Evolutionary conservation across 2,329 filamentous ascomycete species (phyloP).

Genomic region (Plectosphaerella sp.): DNA sequence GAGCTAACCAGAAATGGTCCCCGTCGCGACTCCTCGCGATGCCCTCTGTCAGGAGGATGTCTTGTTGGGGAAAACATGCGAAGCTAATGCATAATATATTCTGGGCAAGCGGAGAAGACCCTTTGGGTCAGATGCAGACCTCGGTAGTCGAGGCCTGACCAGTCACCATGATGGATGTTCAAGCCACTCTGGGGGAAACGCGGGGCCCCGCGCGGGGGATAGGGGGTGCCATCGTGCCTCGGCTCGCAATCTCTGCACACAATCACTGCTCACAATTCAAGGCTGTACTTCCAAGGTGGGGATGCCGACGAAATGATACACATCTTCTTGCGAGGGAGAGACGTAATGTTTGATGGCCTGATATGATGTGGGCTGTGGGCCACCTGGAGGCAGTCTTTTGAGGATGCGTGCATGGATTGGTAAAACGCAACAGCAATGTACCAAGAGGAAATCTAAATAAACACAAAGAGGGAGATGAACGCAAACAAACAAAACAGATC

Average conservation of each 20-base stretch:
- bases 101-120: neutral
- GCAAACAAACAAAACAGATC: no score
- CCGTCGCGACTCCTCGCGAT: neutral
- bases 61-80: neutral
- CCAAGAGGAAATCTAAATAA: no score
- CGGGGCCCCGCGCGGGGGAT: neutral
- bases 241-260: neutral
- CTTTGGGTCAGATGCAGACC: neutral
- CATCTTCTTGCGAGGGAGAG: no score
- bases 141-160: neutral
- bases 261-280: no score
- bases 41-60: neutral
- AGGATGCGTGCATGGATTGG: no score
- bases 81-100: neutral
- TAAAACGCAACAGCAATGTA: no score
- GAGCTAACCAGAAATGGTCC: neutral
- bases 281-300: no score
- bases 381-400: no score
- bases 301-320: no score
- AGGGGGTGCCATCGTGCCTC: neutral
- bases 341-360: no score
- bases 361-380: no score
- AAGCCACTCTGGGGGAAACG: neutral
- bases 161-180: neutral
- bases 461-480: no score